A percentile compares a stretch with the other conserved stretches of the same genome.
Conservation (phyloP, 2,329 filamentous ascomycete species). For the Cladosporium sp. region DNA sequence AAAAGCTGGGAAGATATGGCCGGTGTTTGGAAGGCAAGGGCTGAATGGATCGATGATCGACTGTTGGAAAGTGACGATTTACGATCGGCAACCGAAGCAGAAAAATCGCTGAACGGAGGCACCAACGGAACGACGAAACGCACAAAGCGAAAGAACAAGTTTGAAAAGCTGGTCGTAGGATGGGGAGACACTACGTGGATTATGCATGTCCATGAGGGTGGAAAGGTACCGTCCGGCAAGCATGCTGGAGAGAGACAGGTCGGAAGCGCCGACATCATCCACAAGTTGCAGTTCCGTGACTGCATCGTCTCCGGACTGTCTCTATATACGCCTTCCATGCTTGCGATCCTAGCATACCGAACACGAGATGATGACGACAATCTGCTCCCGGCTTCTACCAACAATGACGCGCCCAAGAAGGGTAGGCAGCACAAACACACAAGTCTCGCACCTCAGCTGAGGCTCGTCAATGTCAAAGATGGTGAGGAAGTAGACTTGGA, state of each 20-base stretch:
- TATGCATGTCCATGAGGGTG: constrained; percentile 79
- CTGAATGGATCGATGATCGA: constrained; percentile 89
- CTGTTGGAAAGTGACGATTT: constrained; percentile 70
- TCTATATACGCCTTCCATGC: constrained; percentile 85
- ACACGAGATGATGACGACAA: constrained; percentile 68
- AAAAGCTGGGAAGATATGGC: constrained; percentile 96
- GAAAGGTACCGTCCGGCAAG: constrained; percentile 58
- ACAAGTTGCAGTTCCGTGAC: constrained; percentile 85
- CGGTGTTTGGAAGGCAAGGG: constrained; percentile 85
- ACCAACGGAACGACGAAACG: constrained; percentile 21
- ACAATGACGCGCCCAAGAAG: constrained; percentile 56
- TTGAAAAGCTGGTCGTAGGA: constrained; percentile 81
- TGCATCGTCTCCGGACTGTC: constrained; percentile 97
- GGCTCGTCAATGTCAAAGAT: constrained; percentile 82
- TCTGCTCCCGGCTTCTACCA: constrained; percentile 37
- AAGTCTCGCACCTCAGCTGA: constrained; percentile 79
- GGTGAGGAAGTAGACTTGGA: constrained; percentile 83
- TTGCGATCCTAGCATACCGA: constrained; percentile 89
- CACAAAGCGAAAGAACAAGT: constrained; percentile 21
- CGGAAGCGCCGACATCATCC: constrained; percentile 83
- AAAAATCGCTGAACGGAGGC: constrained; percentile 25
- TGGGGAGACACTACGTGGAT: constrained; percentile 98
- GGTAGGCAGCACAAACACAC: constrained; percentile 70
- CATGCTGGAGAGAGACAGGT: constrained; percentile 65
- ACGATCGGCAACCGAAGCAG: constrained; percentile 33